phyloP scores from a whole-genome alignment of 345 rosid species.

The Gossypium arboreum region DNA sequence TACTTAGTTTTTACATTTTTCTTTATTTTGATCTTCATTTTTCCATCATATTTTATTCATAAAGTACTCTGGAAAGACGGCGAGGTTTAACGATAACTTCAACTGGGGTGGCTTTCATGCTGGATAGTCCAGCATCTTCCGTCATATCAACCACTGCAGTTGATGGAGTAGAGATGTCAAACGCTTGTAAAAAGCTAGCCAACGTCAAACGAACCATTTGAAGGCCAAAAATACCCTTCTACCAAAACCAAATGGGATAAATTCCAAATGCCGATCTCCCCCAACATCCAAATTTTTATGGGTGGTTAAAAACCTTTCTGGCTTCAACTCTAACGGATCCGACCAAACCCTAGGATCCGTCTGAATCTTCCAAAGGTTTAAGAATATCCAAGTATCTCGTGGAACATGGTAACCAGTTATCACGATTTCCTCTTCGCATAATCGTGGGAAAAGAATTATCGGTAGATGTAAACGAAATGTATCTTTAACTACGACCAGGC shows the following conservation, averaged over 20 bases:
- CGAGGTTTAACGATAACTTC: constrained; percentile 14
- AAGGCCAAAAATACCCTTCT: constrained; percentile 9
- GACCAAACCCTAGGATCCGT: constrained; percentile 5
- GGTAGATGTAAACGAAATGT: constrained; percentile 27
- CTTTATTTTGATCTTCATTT: no score
- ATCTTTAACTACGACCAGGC: constrained; percentile 1
- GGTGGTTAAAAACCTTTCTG: constrained; percentile 2
- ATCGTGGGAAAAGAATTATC: constrained; percentile 10
- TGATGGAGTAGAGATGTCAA: background rate
- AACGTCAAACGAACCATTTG: constrained; percentile 5
- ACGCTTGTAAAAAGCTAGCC: constrained; percentile 15
- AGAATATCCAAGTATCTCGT: constrained; percentile 12
- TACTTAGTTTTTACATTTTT: no score
- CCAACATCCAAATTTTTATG: background rate
- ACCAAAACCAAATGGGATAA: constrained; percentile 8
- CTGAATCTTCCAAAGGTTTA: constrained; percentile 17
- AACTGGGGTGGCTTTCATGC: constrained; percentile 8
- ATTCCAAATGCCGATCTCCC: background rate
- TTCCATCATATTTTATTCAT: background rate
- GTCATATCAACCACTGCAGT: constrained; percentile 12
- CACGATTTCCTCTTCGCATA: constrained; percentile 27
- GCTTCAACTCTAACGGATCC: constrained; percentile 12
- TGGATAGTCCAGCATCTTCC: constrained; percentile 5
- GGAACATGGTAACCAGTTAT: constrained; percentile 26
- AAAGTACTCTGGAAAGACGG: background rate